Percentiles rank a stretch among this genome's conserved stretches.
phyloP scores from a whole-genome alignment of 495 filamentous ascomycete genomes.

The Chaetomium fimeti region DNA sequence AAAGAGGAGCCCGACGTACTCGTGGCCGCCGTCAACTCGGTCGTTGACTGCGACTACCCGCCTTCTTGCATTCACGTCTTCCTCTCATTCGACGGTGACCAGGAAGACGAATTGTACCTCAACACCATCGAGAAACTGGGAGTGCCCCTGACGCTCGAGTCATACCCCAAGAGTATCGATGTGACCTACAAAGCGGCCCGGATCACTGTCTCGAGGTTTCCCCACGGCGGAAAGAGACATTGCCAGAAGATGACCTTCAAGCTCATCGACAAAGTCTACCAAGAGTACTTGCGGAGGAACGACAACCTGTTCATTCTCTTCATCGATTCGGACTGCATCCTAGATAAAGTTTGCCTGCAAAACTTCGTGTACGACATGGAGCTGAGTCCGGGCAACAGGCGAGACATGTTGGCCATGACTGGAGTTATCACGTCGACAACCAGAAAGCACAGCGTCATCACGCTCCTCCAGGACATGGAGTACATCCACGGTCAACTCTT shows the following conservation, averaged over 20 bases:
- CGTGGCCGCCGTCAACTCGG: slow-evolving; percentile 84
- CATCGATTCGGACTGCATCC: slow-evolving; percentile 97
- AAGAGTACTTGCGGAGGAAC: slow-evolving; percentile 80
- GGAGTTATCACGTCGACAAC: slow-evolving; percentile 96
- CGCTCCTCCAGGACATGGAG: slow-evolving; percentile 94
- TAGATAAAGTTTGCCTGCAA: slow-evolving; percentile 89
- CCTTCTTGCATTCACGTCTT: slow-evolving; percentile 93
- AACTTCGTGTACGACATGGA: slow-evolving; percentile 99
- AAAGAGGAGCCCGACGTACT: slow-evolving; percentile 87
- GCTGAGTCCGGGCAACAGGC: slow-evolving; percentile 86
- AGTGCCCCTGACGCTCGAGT: slow-evolving; percentile 71
- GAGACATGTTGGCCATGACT: slow-evolving; percentile 97
- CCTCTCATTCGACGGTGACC: slow-evolving; percentile 89
- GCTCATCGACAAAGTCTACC: slow-evolving; percentile 91
- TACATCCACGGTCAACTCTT: slow-evolving; percentile 98
- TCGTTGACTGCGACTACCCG: slow-evolving; percentile 94
- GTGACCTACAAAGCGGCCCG: slow-evolving; percentile 77
- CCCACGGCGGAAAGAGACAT: slow-evolving; percentile 88
- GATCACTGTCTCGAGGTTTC: slow-evolving; percentile 89
- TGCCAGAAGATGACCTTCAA: slow-evolving; percentile 95
- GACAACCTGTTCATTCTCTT: slow-evolving; percentile 96
- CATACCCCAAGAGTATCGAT: slow-evolving; percentile 88
- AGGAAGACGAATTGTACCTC: slow-evolving; percentile 85
- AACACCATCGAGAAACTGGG: slow-evolving; percentile 86
- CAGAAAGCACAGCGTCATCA: slow-evolving; percentile 82